These are phyloP conservation scores for Cystobasidium onofrii DNA, from an alignment of 768 basidiomycete species.

Conservation along the genomic window DNA sequence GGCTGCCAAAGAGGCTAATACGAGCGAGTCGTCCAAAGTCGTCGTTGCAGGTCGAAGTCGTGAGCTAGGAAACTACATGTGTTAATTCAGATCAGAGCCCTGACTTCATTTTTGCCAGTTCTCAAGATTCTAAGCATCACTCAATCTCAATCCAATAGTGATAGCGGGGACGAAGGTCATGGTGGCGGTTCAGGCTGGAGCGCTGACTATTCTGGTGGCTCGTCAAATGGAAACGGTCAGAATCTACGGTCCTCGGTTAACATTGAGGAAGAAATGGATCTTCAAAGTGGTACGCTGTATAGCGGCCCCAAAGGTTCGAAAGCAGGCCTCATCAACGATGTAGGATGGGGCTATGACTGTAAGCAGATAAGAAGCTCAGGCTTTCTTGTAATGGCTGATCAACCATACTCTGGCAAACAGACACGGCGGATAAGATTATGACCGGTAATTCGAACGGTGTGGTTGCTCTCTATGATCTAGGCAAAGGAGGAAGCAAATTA, in stretches of 20 bases:
- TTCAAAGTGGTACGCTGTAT: not conserved
- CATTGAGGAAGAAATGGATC: slow-evolving; percentile 14
- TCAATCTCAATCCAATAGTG: not conserved
- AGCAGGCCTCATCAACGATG: slow-evolving; percentile 24
- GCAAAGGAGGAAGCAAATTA: slow-evolving; percentile 18
- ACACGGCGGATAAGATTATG: slow-evolving; percentile 28
- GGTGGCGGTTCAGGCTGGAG: not conserved
- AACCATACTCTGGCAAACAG: not conserved
- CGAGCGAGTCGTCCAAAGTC: not conserved
- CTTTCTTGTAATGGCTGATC: not conserved
- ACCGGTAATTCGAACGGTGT: slow-evolving; percentile 27
- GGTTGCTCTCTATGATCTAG: slow-evolving; percentile 26
- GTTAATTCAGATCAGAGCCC: not conserved
- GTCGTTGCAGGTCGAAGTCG: slow-evolving; percentile 13
- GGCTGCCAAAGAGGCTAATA: not conserved
- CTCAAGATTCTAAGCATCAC: slow-evolving; percentile 17
- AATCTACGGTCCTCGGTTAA: not conserved
- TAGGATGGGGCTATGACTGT: slow-evolving; percentile 24
- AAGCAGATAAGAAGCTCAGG: not conserved
- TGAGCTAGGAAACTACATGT: not conserved
- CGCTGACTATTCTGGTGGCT: not conserved
- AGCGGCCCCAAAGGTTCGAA: slow-evolving; percentile 15
- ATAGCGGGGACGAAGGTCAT: not conserved
- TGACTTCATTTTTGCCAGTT: not conserved
- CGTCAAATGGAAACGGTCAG: not conserved